These are phyloP conservation scores for Aspergillus spinulosporus DNA, from an alignment of 2,329 filamentous ascomycete genomes.

Conservation along the genomic window DNA sequence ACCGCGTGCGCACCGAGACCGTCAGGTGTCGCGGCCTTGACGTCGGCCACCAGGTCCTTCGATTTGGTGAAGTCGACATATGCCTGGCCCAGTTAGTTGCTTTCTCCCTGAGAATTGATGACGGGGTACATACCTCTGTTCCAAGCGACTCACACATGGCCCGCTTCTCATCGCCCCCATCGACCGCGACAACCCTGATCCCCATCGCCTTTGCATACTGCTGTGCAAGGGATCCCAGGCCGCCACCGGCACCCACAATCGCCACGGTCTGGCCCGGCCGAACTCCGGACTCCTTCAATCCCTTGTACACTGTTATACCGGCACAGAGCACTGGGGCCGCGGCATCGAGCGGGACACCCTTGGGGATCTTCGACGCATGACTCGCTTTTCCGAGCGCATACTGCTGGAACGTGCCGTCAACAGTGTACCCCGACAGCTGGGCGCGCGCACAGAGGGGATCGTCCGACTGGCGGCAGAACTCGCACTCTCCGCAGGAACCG, in stretches of 20 bases:
- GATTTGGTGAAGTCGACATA: slow-evolving; percentile 74
- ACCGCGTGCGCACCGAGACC: slow-evolving; percentile 81
- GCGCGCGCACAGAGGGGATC: slow-evolving; percentile 78
- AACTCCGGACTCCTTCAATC: slow-evolving; percentile 76
- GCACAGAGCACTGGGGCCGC: slow-evolving; percentile 79
- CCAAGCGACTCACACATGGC: slow-evolving; percentile 68
- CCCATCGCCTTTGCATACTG: slow-evolving; percentile 95
- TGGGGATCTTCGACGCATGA: slow-evolving; percentile 79
- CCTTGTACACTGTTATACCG: slow-evolving; percentile 87
- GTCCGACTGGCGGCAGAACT: slow-evolving; percentile 75
- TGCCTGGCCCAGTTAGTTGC: slow-evolving; percentile 45
- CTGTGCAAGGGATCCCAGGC: slow-evolving; percentile 74
- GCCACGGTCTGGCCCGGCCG: slow-evolving; percentile 70
- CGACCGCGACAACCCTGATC: slow-evolving; percentile 74
- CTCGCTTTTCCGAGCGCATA: slow-evolving; percentile 84
- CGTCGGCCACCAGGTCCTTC: slow-evolving; percentile 75
- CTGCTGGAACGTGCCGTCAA: slow-evolving; percentile 91
- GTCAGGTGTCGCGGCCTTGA: slow-evolving; percentile 67
- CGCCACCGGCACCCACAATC: slow-evolving; percentile 83
- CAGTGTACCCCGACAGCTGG: slow-evolving; percentile 81
- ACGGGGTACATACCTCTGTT: slow-evolving; percentile 44
- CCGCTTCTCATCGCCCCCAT: slow-evolving; percentile 77
- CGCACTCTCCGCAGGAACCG: slow-evolving; percentile 76
- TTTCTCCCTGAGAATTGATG: no score
- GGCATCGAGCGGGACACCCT: slow-evolving; percentile 72